Conservation (phyloP, 768 basidiomycete genomes). For the Kwoniella mangroviensis region DNA sequence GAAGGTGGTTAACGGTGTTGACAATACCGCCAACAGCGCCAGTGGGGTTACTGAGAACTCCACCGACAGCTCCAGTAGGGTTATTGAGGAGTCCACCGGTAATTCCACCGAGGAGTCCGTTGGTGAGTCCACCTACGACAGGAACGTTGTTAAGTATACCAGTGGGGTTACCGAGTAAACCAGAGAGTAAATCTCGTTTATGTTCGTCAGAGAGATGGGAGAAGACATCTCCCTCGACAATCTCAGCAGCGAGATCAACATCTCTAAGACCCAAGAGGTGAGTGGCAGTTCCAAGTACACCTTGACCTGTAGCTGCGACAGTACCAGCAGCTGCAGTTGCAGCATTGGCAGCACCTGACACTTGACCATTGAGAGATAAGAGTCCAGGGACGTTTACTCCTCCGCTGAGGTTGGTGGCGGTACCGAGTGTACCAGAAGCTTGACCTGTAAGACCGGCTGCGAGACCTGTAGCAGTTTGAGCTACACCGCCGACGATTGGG, state of each 20-base stretch:
- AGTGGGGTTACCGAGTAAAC: slow-evolving; percentile 16
- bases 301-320: not conserved
- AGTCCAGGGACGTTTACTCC: slow-evolving; percentile 13
- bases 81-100: not conserved
- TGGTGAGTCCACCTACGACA: slow-evolving; percentile 20
- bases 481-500: slow-evolving; percentile 19
- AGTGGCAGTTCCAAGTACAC: not conserved
- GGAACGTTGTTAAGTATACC: slow-evolving; percentile 21
- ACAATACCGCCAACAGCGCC: not conserved
- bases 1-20: slow-evolving; percentile 16
- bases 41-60: not conserved
- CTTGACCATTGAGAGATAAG: slow-evolving; percentile 19
- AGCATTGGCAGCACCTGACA: slow-evolving; percentile 13
- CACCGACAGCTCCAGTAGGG: not conserved
- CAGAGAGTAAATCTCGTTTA: slow-evolving; percentile 26
- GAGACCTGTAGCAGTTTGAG: slow-evolving; percentile 7
- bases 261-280: slow-evolving; percentile 17
- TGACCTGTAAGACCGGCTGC: slow-evolving; percentile 12
- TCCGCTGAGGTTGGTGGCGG: slow-evolving; percentile 16
- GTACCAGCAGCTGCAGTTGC: slow-evolving; percentile 6
- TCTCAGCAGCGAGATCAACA: slow-evolving; percentile 14
- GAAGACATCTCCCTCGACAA: slow-evolving; percentile 23
- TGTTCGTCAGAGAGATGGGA: slow-evolving; percentile 12
- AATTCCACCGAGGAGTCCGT: not conserved
- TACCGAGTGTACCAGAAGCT: slow-evolving; percentile 9